phyloP scores from a whole-genome alignment of 306 rosid species.

The Castanea mollissima region DNA sequence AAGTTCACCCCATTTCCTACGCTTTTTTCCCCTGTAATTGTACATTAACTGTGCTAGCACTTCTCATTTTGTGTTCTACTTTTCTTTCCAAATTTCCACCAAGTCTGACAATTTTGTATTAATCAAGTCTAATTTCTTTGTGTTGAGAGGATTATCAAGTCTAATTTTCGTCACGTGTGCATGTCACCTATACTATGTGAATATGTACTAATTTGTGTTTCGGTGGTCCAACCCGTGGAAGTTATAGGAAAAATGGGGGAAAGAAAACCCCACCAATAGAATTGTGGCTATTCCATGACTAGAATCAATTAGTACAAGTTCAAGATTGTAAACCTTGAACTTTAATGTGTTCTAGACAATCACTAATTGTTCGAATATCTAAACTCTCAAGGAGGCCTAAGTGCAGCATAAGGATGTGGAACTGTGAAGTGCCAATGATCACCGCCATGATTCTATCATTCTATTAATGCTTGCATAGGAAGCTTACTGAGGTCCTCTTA shows the following conservation, averaged over 20 bases:
- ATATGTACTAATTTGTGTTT: too few relatives aligned
- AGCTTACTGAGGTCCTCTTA: not conserved
- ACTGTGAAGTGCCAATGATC: not conserved
- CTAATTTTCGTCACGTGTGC: not conserved
- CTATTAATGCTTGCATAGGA: not conserved
- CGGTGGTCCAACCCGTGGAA: too few relatives aligned
- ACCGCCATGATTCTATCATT: not conserved
- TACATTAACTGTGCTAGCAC: not conserved
- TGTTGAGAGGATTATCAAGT: not conserved
- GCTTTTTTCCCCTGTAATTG: not conserved
- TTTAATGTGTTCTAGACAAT: too few relatives aligned
- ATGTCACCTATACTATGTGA: not conserved
- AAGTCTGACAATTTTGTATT: not conserved
- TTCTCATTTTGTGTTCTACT: not conserved
- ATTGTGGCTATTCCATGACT: too few relatives aligned
- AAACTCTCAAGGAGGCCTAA: not conserved
- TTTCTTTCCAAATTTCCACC: not conserved
- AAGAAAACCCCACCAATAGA: too few relatives aligned
- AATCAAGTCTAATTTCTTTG: not conserved
- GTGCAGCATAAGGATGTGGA: not conserved
- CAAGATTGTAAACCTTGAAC: too few relatives aligned
- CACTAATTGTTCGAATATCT: too few relatives aligned
- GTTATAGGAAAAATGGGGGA: too few relatives aligned
- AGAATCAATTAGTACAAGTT: too few relatives aligned
- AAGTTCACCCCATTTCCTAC: conserved; percentile 45